Conservation (phyloP, 2,329 filamentous ascomycete species). For the Aspergillus caelatus region DNA sequence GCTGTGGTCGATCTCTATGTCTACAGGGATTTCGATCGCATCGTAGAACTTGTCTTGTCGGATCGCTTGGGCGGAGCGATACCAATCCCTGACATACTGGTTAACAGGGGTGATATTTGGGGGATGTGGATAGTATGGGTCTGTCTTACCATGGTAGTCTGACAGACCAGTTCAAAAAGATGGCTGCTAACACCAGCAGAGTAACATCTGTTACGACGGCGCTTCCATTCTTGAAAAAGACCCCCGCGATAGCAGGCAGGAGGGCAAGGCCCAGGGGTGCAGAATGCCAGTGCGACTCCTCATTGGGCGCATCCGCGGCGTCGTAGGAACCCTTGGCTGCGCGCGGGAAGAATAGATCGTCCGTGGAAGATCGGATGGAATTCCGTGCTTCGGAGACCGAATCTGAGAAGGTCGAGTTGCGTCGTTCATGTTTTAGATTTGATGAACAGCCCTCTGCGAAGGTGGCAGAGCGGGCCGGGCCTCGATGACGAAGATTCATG, state of each 20-base stretch:
- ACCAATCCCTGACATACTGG: slow-evolving; percentile 64
- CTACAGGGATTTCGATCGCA: slow-evolving; percentile 22
- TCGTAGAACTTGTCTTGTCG: slow-evolving; percentile 43
- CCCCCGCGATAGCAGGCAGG: slow-evolving; percentile 79
- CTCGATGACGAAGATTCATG: slow-evolving; percentile 39
- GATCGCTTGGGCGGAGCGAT: slow-evolving; percentile 68
- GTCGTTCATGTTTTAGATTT: slow-evolving; percentile 53
- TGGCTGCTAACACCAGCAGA: slow-evolving; percentile 74
- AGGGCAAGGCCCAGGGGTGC: slow-evolving; percentile 82
- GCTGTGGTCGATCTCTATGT: slow-evolving; percentile 33
- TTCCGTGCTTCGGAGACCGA: slow-evolving; percentile 69
- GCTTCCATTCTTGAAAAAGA: slow-evolving; percentile 83
- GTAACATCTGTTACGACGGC: slow-evolving; percentile 83
- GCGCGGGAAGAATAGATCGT: slow-evolving; percentile 67
- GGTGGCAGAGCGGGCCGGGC: slow-evolving; percentile 39
- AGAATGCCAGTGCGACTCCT: slow-evolving; percentile 73
- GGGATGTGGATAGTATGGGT: slow-evolving; percentile 9
- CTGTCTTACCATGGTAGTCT: slow-evolving; percentile 79
- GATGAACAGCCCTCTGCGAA: slow-evolving; percentile 35
- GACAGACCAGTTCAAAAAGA: slow-evolving; percentile 92
- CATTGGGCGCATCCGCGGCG: slow-evolving; percentile 43
- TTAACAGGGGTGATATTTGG: slow-evolving; percentile 6
- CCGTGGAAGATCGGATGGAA: slow-evolving; percentile 66
- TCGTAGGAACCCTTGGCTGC: slow-evolving; percentile 36
- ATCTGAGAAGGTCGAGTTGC: slow-evolving; percentile 79